These are phyloP conservation scores for Erysimum pusillum DNA, from an alignment of 441 rosid species.

Conservation along the genomic window DNA sequence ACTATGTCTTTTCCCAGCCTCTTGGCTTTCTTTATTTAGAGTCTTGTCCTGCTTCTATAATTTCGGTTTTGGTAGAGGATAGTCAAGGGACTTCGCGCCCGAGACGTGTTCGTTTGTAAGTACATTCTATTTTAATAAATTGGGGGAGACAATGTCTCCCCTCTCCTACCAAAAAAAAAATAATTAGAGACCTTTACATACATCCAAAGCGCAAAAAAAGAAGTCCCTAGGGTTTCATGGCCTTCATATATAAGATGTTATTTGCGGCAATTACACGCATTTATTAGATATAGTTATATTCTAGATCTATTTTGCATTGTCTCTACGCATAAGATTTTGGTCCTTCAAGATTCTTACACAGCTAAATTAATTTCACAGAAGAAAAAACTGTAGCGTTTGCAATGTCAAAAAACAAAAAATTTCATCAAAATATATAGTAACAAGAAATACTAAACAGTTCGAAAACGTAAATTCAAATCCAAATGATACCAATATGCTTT, in stretches of 20 bases:
- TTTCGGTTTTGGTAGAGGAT: too few relatives aligned
- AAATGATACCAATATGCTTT: background rate
- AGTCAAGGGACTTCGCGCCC: too few relatives aligned
- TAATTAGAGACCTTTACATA: constrained; percentile 20
- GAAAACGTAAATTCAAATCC: background rate
- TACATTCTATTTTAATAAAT: too few relatives aligned
- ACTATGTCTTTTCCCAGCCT: too few relatives aligned
- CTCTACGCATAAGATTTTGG: constrained; percentile 29
- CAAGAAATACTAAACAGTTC: background rate
- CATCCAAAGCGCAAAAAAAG: constrained; percentile 26
- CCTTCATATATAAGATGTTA: constrained; percentile 7
- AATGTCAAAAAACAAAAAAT: background rate
- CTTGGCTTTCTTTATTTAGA: too few relatives aligned
- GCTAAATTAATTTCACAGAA: background rate
- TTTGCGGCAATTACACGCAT: constrained; percentile 4
- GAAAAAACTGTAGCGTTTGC: background rate
- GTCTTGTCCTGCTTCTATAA: too few relatives aligned
- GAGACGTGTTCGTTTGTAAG: too few relatives aligned
- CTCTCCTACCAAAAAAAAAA: too few relatives aligned
- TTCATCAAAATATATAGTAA: constrained; percentile 6
- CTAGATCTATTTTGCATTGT: background rate
- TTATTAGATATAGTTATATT: background rate
- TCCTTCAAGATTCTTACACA: background rate
- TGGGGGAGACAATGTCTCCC: too few relatives aligned
- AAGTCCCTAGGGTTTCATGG: constrained; percentile 42